Evolutionary conservation across 2,329 filamentous ascomycete species (phyloP).

Genomic region (Penicillium sp.): DNA sequence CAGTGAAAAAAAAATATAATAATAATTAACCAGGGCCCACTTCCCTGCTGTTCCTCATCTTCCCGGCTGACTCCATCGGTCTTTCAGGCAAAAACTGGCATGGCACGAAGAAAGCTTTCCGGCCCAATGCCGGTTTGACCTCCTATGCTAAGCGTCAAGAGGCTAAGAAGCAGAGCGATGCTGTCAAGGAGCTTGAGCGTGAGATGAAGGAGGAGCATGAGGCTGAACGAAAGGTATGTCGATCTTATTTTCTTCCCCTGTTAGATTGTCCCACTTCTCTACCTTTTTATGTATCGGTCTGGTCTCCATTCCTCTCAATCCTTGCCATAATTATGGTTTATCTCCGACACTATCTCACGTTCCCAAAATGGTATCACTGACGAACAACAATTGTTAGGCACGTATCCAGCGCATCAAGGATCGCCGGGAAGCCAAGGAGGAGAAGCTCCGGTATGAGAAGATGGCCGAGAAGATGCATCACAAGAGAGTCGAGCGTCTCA

Average conservation of each 20-base stretch:
- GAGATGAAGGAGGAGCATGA: constrained; percentile 97
- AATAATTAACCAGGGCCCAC: constrained; percentile 11
- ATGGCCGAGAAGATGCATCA: constrained; percentile 97
- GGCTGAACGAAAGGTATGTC: constrained; percentile 72
- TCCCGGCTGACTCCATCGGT: constrained; percentile 18
- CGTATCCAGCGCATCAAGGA: constrained; percentile 79
- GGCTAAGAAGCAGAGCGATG: constrained; percentile 65
- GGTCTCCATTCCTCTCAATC: background rate
- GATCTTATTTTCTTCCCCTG: background rate
- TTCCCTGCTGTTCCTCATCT: constrained; percentile 13
- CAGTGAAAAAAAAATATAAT: constrained; percentile 28
- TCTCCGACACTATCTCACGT: background rate
- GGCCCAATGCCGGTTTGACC: constrained; percentile 73
- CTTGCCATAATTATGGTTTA: background rate
- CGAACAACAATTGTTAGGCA: constrained; percentile 51
- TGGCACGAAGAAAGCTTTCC: constrained; percentile 75
- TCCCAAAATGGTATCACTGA: constrained; percentile 8
- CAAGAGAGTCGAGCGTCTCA: constrained; percentile 89
- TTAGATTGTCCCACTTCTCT: background rate
- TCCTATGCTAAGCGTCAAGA: constrained; percentile 75
- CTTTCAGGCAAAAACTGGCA: constrained; percentile 91
- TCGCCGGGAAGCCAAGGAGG: constrained; percentile 82
- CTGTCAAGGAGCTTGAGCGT: constrained; percentile 90
- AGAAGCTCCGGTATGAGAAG: constrained; percentile 88
- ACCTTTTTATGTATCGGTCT: background rate